Percentiles rank a stretch among this genome's conserved stretches.
Conservation (phyloP, 2,329 filamentous ascomycete species). For the Scorias spongiosa region DNA sequence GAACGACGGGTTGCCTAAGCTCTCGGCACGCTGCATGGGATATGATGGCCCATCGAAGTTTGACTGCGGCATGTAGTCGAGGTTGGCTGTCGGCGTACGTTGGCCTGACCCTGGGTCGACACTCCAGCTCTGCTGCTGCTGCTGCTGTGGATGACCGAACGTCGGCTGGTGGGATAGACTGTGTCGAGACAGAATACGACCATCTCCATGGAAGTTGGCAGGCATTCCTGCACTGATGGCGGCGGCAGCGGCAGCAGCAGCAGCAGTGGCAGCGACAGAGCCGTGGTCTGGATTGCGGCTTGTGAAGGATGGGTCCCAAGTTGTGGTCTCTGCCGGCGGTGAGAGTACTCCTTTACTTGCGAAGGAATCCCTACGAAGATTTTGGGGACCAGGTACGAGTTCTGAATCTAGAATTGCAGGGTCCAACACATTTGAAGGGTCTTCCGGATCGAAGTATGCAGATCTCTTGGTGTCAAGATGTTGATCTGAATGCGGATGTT, state of each 20-base stretch:
- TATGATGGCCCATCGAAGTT: slow-evolving; percentile 28
- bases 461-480: slow-evolving; percentile 1
- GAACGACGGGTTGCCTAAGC: slow-evolving; percentile 29
- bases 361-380: slow-evolving; percentile 19
- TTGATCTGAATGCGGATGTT: slow-evolving; percentile 7
- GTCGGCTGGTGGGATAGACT: neutral
- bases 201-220: neutral
- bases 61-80: slow-evolving; percentile 39
- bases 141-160: slow-evolving; percentile 33
- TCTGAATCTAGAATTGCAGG: slow-evolving; percentile 16
- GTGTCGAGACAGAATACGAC: neutral
- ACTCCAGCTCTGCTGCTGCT: slow-evolving; percentile 40
- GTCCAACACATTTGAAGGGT: slow-evolving; percentile 13
- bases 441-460: slow-evolving; percentile 14
- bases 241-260: slow-evolving; percentile 8
- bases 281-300: slow-evolving; percentile 8
- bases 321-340: slow-evolving; percentile 12
- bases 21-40: slow-evolving; percentile 11
- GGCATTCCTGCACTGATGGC: slow-evolving; percentile 1
- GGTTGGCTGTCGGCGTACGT: slow-evolving; percentile 59
- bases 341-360: slow-evolving; percentile 18
- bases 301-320: slow-evolving; percentile 16
- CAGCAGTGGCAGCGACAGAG: slow-evolving; percentile 8
- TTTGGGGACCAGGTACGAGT: slow-evolving; percentile 17
- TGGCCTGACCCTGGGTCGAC: slow-evolving; percentile 49